Evolutionary conservation across 495 filamentous ascomycete genomes (phyloP), one percentile per base, ranked within the genome.

Genomic region (Penicillium verhagenii): DNA sequence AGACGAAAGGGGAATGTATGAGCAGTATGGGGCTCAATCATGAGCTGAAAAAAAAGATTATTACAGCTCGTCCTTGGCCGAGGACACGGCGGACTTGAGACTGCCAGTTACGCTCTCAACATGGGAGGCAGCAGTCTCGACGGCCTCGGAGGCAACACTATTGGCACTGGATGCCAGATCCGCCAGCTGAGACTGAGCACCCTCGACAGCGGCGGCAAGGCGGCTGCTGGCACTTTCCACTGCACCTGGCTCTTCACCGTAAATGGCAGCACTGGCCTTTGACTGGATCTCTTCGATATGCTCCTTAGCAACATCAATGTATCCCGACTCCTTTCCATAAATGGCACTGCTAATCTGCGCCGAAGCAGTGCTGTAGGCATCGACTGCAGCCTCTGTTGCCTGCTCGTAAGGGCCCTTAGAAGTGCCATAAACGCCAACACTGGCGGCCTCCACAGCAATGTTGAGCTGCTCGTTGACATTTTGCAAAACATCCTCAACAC

Each of bases 1-100:
- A 43, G 53, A 40, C 44, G 39, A 39, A 42, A 37, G 20, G 43
- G 47, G 50, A 20, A 43, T 48, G 33, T 45, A 63, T 56, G 28
- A 48, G 24, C 53, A 24, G 46, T 24, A 63, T 40, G 60, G 54
- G 48, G 61, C 43, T 29, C n/a, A n/a, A n/a, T n/a, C 13, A 47
- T 24, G 39, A 11, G 20, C 10, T 24, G 4, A 29, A n/a, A 43
- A 10, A 25, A 6, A 25, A 26, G 39, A 24, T 28, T 6, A 47
- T 73, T 66, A 89, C 50, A 89, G 64, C 64, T 89, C 85, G 58
- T 88, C 84, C 59, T 77, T 82, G 38, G 68, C 56, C 20, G 53
- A 57, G 14, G 58, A 64, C 39, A 47, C 54, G 10, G 53, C 52
- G 46, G 53, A 56, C 53, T 72, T 74, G 51, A 70, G 61, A 47